Conservation (phyloP, 495 filamentous ascomycete species). For the Penicillium flavigenum region DNA sequence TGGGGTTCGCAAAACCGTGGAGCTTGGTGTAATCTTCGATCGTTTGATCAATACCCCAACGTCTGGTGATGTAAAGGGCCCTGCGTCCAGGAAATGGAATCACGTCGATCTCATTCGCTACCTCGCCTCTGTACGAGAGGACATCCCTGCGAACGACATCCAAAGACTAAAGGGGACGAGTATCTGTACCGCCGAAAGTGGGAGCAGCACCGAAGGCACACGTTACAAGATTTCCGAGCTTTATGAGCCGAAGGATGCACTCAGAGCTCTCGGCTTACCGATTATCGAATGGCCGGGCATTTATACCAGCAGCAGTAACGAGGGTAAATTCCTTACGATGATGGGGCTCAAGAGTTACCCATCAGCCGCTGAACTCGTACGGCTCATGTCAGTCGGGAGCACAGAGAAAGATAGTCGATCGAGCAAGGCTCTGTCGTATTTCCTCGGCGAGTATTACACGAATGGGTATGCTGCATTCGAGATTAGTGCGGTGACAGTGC, state of each 20-base stretch:
- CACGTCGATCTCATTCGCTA: constrained; percentile 95
- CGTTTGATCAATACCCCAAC: constrained; percentile 63
- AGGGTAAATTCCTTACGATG: constrained; percentile 67
- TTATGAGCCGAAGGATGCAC: constrained; percentile 73
- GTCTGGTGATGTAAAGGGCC: constrained; percentile 41
- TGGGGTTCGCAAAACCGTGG: constrained; percentile 80
- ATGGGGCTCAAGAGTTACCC: constrained; percentile 74
- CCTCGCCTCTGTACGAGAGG: constrained; percentile 80
- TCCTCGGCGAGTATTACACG: constrained; percentile 69
- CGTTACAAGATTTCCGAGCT: constrained; percentile 81
- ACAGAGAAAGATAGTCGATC: constrained; percentile 58
- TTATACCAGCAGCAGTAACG: constrained; percentile 59
- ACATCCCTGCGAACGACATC: constrained; percentile 85
- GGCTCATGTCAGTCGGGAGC: constrained; percentile 65
- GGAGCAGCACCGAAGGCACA: constrained; percentile 32
- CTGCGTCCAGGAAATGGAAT: constrained; percentile 65
- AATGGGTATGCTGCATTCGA: constrained; percentile 70
- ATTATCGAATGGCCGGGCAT: constrained; percentile 83
- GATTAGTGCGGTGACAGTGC: constrained; percentile 51
- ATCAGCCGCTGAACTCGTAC: constrained; percentile 64
- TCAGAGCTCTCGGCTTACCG: constrained; percentile 68
- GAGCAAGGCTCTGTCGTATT: constrained; percentile 74
- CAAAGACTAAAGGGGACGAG: constrained; percentile 70
- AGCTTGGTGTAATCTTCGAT: constrained; percentile 89
- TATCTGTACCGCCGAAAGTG: constrained; percentile 77